Evolutionary conservation across 2,329 filamentous ascomycete species (phyloP), one percentile per base, ranked within the genome.

Genomic region (Chlorencoelia australis): DNA sequence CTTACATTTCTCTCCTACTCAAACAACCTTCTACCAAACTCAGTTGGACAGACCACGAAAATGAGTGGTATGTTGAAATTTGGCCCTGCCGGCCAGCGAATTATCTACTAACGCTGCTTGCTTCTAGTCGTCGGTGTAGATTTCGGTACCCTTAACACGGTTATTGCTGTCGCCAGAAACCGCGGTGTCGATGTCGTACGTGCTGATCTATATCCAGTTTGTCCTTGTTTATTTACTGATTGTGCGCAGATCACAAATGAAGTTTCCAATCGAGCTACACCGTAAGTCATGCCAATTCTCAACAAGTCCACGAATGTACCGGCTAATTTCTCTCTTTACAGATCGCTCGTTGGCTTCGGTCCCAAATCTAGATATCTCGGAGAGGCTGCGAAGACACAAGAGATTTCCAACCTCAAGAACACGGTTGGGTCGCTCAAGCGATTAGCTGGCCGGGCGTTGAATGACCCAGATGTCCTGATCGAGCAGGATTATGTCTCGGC

Each of bases 391-490:
- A 96, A 96, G 77, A 96, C 89, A 51, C 89, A 95, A 68, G 91
- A 98, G 68, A 93, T 94, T 60, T 94, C 89, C 58, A 98, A 98
- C 73, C 78, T 96, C 58, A 98, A 96, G 73, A 98, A 98, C 75
- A 98, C 91, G 51, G 84, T 98, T 66, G 72, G 77, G 62, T 88
- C 78, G 50, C 75, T 98, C 56, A 94, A 94, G 70, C 85, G 91
- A 57, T 79, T 98, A 53, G 82, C 82, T 57, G 91, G 91, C 58
- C 86, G 91, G 59, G 71, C 74, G 45, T 73, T 89, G 65, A 80
- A 72, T 61, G 91, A 98, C 59, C 87, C 91, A 59, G 91, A 98
- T 72, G 73, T 94, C 46, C 75, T 87, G 65, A 73, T 91, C 58
- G 91, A 98, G 73, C 83, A 94, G 67, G 73, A 94, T 58, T 95